Percentiles rank a stretch among this genome's conserved stretches.
These are phyloP conservation scores for Chloropicon primus DNA, from an alignment of 139 green algal species.

Conservation along the genomic window DNA sequence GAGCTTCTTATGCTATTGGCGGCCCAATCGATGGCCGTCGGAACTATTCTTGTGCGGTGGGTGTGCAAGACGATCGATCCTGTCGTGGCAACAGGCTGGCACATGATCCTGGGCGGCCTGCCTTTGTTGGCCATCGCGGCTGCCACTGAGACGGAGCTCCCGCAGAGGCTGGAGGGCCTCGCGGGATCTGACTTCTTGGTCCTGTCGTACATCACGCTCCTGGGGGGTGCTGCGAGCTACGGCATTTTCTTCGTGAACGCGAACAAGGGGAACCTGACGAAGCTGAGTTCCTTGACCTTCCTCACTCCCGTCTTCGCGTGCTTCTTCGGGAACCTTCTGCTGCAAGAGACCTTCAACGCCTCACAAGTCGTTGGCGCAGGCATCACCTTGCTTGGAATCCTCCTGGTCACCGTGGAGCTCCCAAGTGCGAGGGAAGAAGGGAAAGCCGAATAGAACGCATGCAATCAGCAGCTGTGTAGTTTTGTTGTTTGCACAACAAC, in stretches of 20 bases:
- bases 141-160: conserved; percentile 18
- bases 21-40: conserved; percentile 91
- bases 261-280: conserved; percentile 47
- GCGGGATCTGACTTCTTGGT: conserved; percentile 14
- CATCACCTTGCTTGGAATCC: conserved; percentile 73
- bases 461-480: no score
- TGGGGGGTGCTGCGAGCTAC: conserved; percentile 85
- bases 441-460: background rate
- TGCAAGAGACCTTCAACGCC: conserved; percentile 70
- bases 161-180: conserved; percentile 15
- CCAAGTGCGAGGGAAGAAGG: background rate
- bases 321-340: conserved; percentile 49
- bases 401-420: conserved; percentile 42
- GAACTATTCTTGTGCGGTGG: conserved; percentile 89
- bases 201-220: conserved; percentile 63
- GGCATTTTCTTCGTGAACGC: conserved; percentile 59
- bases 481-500: no score
- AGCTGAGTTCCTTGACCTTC: conserved; percentile 79
- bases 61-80: conserved; percentile 70
- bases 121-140: conserved; percentile 38
- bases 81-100: conserved; percentile 89
- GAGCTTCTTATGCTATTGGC: conserved; percentile 95
- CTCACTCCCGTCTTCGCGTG: conserved; percentile 89
- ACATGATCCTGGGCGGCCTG: conserved; percentile 89
- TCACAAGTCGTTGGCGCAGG: conserved; percentile 69